phyloP scores from a whole-genome alignment of 2,329 filamentous ascomycete genomes.

The Cytospora chrysosperma region DNA sequence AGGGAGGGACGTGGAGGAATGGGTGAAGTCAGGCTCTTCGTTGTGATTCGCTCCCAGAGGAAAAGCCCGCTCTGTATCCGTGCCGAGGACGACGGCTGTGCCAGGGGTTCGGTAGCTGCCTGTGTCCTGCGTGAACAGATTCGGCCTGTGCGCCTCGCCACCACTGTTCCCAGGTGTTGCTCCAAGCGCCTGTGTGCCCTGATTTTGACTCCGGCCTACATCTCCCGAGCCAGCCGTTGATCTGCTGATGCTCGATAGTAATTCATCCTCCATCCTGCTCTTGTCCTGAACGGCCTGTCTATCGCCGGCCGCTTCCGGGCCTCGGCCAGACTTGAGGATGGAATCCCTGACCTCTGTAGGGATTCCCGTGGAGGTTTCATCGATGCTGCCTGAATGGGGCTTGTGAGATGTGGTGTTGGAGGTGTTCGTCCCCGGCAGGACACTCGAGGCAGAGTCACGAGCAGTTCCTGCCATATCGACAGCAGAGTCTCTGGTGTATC shows the following conservation, averaged over 20 bases:
- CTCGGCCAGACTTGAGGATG: conserved; percentile 54
- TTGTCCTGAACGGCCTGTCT: conserved; percentile 72
- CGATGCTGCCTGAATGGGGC: neutral
- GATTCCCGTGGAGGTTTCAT: conserved; percentile 45
- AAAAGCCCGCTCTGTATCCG: conserved; percentile 13
- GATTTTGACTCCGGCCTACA: neutral
- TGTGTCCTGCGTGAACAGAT: neutral
- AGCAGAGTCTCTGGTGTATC: neutral
- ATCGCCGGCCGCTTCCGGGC: conserved; percentile 70
- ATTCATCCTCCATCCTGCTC: conserved; percentile 69
- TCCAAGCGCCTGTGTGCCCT: neutral
- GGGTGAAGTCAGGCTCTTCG: neutral
- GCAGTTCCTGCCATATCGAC: neutral
- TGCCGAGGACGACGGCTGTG: conserved; percentile 1
- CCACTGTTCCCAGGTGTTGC: neutral
- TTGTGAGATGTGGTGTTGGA: neutral
- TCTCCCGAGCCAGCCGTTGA: conserved; percentile 30
- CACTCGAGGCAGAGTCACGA: neutral
- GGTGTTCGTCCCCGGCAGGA: neutral
- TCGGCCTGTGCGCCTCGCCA: neutral
- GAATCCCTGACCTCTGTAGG: conserved; percentile 58
- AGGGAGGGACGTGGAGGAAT: neutral
- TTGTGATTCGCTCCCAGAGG: conserved; percentile 1
- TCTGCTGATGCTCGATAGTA: conserved; percentile 61
- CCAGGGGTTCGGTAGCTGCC: neutral